Evolutionary conservation across 1,284 basidiomycete genomes (phyloP).

Genomic region (Macrocystidia cucumis): DNA sequence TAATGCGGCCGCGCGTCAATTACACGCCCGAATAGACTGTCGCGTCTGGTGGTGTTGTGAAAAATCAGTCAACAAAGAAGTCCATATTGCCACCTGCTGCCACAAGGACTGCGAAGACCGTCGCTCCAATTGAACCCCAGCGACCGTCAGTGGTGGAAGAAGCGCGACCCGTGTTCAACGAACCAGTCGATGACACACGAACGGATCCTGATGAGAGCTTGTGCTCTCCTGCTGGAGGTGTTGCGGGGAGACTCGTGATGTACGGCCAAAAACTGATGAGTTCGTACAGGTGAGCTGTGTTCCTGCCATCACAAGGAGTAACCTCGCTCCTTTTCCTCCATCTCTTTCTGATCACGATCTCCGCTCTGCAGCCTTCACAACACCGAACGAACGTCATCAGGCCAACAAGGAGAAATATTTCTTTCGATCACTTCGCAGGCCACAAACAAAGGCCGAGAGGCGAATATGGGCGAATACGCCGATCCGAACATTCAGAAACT

Average conservation of each 20-base stretch:
- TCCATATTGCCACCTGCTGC: conserved; percentile 8
- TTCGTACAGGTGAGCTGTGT: conserved; percentile 20
- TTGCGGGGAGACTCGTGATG: conserved; percentile 21
- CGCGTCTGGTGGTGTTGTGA: conserved; percentile 17
- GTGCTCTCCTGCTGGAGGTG: conserved; percentile 16
- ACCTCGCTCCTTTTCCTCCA: too few species aligned
- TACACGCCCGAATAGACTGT: conserved; percentile 17
- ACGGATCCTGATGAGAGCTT: conserved; percentile 17
- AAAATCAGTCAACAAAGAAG: conserved; percentile 15
- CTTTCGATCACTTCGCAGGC: too few species aligned
- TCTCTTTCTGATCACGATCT: too few species aligned
- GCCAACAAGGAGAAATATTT: too few species aligned
- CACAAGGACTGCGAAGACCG: conserved; percentile 6
- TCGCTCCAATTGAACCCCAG: conserved; percentile 7
- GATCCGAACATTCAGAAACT: too few species aligned
- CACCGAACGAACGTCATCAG: conserved; percentile 7
- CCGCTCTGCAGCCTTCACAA: conserved; percentile 12
- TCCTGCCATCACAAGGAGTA: not conserved
- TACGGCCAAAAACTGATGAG: conserved; percentile 22
- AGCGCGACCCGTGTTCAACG: too few species aligned
- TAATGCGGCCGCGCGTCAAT: too few species aligned
- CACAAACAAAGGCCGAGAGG: too few species aligned
- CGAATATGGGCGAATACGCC: too few species aligned
- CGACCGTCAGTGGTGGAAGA: too few species aligned
- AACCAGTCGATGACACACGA: conserved; percentile 8